Evolutionary conservation across 345 rosid species (phyloP), one percentile per base, ranked within the genome.

Genomic region (Barbarea vulgaris): DNA sequence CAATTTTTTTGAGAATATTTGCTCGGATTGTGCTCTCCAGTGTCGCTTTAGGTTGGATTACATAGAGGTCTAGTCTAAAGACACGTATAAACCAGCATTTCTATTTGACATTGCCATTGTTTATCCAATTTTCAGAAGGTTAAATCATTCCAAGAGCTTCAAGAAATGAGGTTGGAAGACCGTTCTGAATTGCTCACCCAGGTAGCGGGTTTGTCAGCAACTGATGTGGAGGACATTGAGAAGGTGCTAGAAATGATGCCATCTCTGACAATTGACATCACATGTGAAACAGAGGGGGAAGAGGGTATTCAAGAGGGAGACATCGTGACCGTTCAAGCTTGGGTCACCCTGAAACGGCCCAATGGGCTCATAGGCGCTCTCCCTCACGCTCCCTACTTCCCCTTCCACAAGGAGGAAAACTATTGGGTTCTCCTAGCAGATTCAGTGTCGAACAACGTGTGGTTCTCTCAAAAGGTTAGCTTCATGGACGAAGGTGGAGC

Each of bases 261-360:
- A 64, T 88, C 96, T 14, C 60, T 93, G 70, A 82, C 93, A 46
- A 42, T 93, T 9, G 98, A 90, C 68, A 87, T 87, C 68, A 88
- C 85, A 58, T 95, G 94, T n/a, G 97, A 92, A 84, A 95, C 99
- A 18, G 98, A 93, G 72, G 99, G 98, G 41, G 99, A 95, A 81
- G 98, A 95, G 67, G 97, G 98, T 31, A 86, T 95, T 42, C 98
- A 93, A 76, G 99, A 95, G 85, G 99, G 96, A 15, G 98, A 95
- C 46, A 75, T 87, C 3, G 94, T 93, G 36, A 90, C 98, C 14
- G 30, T 90, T 69, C 93, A 95, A 76, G 96, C 97, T 58, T 92
- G 98, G 98, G 82, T 92, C 34, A 85, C 89, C 17, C 90, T 95
- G 27, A 83, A 84, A 76, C 94, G 97, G 30, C 84, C 81, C 41